A percentile compares a stretch with the other conserved stretches of the same genome.
phyloP scores from a whole-genome alignment of 306 rosid species.

The Dryas octopetala region DNA sequence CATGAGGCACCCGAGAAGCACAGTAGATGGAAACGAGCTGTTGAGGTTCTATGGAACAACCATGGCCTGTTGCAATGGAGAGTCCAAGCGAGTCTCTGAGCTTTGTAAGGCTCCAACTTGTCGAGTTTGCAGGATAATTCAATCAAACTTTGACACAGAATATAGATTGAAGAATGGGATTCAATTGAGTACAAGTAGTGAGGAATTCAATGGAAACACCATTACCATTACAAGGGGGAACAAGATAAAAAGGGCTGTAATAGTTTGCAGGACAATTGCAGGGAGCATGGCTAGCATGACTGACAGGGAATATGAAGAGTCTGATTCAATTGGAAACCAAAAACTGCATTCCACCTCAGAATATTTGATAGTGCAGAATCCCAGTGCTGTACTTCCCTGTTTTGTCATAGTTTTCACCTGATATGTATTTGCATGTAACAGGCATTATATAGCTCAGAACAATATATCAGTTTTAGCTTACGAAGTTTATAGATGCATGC shows the following conservation, averaged over 20 bases:
- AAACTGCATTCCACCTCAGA: constrained; percentile 39
- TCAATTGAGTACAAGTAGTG: constrained; percentile 36
- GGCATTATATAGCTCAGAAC: neutral
- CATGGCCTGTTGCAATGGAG: constrained; percentile 47
- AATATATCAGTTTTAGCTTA: neutral
- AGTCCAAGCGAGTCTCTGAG: constrained; percentile 38
- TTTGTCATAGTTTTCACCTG: constrained; percentile 60
- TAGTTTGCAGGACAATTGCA: constrained; percentile 72
- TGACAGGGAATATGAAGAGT: constrained; percentile 32
- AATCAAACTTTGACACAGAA: constrained; percentile 41
- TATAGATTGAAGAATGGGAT: constrained; percentile 18
- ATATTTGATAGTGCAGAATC: constrained; percentile 41
- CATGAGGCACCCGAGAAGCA: constrained; percentile 56
- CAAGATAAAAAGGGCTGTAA: constrained; percentile 53
- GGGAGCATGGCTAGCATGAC: constrained; percentile 37
- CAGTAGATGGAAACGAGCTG: constrained; percentile 70
- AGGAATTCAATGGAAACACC: constrained; percentile 27
- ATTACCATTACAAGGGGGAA: constrained; percentile 26
- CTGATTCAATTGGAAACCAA: constrained; percentile 23
- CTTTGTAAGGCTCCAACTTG: constrained; percentile 50
- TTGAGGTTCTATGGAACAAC: constrained; percentile 56
- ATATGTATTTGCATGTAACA: constrained; percentile 1
- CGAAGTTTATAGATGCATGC: no score
- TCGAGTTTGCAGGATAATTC: constrained; percentile 53
- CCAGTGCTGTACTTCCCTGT: constrained; percentile 73